Conservation (phyloP, 2,329 filamentous ascomycete genomes). For the Bisporella sp. region DNA sequence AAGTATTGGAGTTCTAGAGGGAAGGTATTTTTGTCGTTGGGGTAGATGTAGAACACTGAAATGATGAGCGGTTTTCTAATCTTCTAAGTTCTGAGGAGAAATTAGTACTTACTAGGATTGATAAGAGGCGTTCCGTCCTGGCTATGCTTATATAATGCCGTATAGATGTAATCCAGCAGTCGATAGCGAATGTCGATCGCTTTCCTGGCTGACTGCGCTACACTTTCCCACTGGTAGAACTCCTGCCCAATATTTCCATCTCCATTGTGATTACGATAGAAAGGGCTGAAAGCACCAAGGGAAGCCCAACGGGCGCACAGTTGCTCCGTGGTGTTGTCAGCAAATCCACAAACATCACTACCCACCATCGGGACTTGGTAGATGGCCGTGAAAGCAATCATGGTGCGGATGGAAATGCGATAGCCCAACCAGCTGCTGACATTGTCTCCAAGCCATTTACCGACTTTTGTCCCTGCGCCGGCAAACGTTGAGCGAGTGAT, state of each 20-base stretch:
- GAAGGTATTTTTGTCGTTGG: conserved; percentile 38
- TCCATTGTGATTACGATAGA: conserved; percentile 69
- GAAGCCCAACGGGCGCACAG: conserved; percentile 72
- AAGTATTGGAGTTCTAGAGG: conserved; percentile 44
- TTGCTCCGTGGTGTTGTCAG: conserved; percentile 55
- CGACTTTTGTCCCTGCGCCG: conserved; percentile 58
- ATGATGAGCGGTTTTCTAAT: conserved; percentile 39
- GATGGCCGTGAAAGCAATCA: conserved; percentile 54
- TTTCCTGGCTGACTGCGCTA: conserved; percentile 56
- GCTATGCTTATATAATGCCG: conserved; percentile 54
- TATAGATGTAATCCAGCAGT: conserved; percentile 76
- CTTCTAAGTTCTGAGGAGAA: no score
- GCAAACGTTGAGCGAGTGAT: conserved; percentile 74
- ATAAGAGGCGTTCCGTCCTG: conserved; percentile 57
- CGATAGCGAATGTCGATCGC: conserved; percentile 69
- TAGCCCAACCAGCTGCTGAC: conserved; percentile 52
- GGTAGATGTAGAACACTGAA: conserved; percentile 69
- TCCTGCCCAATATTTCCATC: conserved; percentile 53
- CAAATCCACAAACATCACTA: conserved; percentile 73
- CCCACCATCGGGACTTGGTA: conserved; percentile 66
- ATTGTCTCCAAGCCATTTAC: conserved; percentile 57
- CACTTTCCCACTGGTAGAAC: conserved; percentile 62
- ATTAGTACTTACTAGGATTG: conserved; percentile 38
- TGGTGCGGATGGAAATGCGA: conserved; percentile 48
- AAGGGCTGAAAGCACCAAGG: conserved; percentile 66